Base-by-base conservation (phyloP, 108 stramenopile genomes). In the Craspedostauros australis region DNA sequence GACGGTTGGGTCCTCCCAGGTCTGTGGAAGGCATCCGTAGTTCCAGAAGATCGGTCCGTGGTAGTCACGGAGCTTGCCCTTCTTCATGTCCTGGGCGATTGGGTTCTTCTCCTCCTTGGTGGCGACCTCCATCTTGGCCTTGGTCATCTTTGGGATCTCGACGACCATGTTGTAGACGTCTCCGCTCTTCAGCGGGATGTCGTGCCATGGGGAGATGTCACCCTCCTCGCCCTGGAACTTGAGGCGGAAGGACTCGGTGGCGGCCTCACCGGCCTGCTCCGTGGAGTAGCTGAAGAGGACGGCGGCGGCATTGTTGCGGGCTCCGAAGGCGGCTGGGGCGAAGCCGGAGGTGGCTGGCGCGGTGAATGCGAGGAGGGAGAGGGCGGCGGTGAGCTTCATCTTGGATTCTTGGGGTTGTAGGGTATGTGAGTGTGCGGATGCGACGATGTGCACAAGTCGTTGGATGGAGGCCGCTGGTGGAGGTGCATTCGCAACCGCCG, bases 41-140 rank as follows among this genome's bases (percentile, higher is more conserved):
- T 99, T 99, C 95, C 97, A 99, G 72, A 97, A 97, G 77, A 99
- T 97, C 45, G 95, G 96, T 39, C 96, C 96, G 73, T 97, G 91
- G 79, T 96, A 96, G 64, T 91, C 87, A 29, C 96, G 86, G 41
- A 96, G 95, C 61, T 92, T 91, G 55, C 98, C 98, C 73, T 98
- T 98, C 77, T 98, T 99, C 36, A 94, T 75, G 72, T 99, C 98
- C 64, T 96, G 95, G 16, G 95, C 94, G 65, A 99, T 97, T 46
- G 98, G 98, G 66, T 99, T 98, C 63, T 53, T 55, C 45, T 66
- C 79, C 79, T 99, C 98, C 65, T 98, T 95, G 53, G 96, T 97
- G 44, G 95, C 89, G 27, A 97, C 88, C 68, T 99, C 98, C 96
- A 98, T 95, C 75, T 99, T 99, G 42, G 95, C 95, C 82, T 93